Conservation (phyloP, 2,329 filamentous ascomycete genomes). For the Verticillium klebahnii region DNA sequence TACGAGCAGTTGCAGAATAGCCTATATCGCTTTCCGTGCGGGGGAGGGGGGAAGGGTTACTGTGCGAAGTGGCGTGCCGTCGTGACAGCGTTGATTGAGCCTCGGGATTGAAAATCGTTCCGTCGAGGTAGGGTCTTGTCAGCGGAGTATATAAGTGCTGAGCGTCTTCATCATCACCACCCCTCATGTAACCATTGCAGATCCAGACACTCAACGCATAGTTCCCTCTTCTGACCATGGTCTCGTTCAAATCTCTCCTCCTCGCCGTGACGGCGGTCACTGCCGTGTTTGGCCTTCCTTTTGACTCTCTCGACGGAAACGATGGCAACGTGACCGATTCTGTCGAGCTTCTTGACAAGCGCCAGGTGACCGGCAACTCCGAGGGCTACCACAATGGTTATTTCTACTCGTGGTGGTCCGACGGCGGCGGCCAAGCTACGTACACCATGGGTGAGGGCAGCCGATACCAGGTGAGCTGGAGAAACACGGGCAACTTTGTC, state of each 20-base stretch:
- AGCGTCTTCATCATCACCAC: no score
- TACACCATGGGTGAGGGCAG: conserved; percentile 52
- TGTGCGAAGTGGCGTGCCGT: background rate
- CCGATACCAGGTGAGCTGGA: conserved; percentile 45
- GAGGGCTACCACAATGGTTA: conserved; percentile 52
- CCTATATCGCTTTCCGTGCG: background rate
- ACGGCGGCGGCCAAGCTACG: conserved; percentile 42
- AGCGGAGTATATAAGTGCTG: background rate
- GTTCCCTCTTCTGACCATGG: background rate
- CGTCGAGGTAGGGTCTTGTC: no score
- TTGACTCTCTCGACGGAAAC: conserved; percentile 22
- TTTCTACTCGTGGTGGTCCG: conserved; percentile 59
- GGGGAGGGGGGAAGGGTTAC: background rate
- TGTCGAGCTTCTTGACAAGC: conserved; percentile 20
- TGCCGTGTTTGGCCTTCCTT: conserved; percentile 25
- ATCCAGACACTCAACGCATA: no score
- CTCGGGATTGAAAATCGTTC: background rate
- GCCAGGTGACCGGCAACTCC: conserved; percentile 35
- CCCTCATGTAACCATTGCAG: no score
- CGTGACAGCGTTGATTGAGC: background rate
- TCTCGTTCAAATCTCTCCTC: conserved; percentile 3
- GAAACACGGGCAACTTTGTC: conserved; percentile 41
- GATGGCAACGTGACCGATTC: conserved; percentile 10
- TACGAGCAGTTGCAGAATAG: background rate
- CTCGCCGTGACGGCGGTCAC: conserved; percentile 1